Percentiles rank a stretch among this genome's conserved stretches.
Evolutionary conservation across 2,329 filamentous ascomycete species (phyloP).

Genomic region (Claviceps monticola): DNA sequence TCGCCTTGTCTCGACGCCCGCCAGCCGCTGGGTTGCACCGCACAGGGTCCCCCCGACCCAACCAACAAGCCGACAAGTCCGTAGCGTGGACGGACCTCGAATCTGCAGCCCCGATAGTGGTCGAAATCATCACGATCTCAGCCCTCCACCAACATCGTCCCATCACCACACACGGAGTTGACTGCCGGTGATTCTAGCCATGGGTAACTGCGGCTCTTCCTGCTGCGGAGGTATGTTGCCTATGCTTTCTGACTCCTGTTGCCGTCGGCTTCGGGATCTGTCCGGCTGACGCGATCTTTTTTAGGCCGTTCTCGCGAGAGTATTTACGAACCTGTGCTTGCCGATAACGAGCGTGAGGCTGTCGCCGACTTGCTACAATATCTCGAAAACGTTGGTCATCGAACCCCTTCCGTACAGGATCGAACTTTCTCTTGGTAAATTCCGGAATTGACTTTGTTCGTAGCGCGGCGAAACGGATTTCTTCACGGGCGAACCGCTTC

Average conservation of each 20-base stretch:
- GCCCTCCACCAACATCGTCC: neutral
- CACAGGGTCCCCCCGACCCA: neutral
- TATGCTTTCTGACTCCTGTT: conserved; percentile 2
- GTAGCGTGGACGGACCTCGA: neutral
- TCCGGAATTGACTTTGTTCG: conserved; percentile 4
- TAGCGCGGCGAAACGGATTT: conserved; percentile 96
- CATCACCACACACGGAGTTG: neutral
- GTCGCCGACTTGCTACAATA: conserved; percentile 92
- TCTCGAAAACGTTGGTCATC: conserved; percentile 74
- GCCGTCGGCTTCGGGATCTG: conserved; percentile 3
- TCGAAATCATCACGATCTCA: neutral
- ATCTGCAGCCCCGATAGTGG: neutral
- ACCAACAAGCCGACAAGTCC: neutral
- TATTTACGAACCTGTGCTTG: conserved; percentile 74
- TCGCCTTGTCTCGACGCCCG: neutral
- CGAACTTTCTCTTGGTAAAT: neutral
- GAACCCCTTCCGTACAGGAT: neutral
- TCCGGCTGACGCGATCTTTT: conserved; percentile 15
- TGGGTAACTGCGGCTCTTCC: conserved; percentile 46
- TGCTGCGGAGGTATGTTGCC: conserved; percentile 38
- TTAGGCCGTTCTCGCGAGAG: conserved; percentile 65
- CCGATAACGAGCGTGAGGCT: conserved; percentile 91
- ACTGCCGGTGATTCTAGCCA: conserved; percentile 19
- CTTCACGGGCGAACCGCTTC: conserved; percentile 89
- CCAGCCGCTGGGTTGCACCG: neutral